Evolutionary conservation across 148 eudicot genomes (phyloP).

Genomic region (Chenopodium berlandieri): DNA sequence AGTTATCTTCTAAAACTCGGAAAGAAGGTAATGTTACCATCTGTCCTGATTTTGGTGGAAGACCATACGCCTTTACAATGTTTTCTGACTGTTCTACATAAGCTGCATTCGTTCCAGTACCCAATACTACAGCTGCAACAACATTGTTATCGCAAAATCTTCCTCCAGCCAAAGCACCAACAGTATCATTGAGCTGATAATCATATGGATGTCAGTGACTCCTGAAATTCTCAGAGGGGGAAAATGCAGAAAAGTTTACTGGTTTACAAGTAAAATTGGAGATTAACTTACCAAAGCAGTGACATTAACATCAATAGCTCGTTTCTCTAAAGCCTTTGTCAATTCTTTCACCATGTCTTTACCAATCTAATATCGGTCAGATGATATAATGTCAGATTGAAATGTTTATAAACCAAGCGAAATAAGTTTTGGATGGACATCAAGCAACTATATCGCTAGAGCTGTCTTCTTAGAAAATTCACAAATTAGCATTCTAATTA

Average conservation of each 20-base stretch:
- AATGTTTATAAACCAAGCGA: background rate
- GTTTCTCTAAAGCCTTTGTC: slow-evolving; percentile 32
- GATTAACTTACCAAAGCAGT: slow-evolving; percentile 44
- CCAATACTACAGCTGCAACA: slow-evolving; percentile 71
- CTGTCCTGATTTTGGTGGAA: slow-evolving; percentile 42
- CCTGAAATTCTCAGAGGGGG: too few relatives aligned
- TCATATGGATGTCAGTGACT: slow-evolving; percentile 18
- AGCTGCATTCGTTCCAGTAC: slow-evolving; percentile 69
- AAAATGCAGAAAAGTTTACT: background rate
- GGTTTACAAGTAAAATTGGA: background rate
- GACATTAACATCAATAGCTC: slow-evolving; percentile 31
- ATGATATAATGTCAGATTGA: background rate
- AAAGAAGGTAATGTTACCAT: slow-evolving; percentile 36
- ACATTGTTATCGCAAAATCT: slow-evolving; percentile 58
- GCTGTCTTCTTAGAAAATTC: too few relatives aligned
- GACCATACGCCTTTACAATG: slow-evolving; percentile 38
- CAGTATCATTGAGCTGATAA: slow-evolving; percentile 65
- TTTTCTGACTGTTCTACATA: slow-evolving; percentile 51
- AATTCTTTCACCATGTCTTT: slow-evolving; percentile 42
- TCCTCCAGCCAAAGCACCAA: slow-evolving; percentile 77
- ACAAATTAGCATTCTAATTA: background rate
- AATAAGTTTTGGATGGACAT: background rate
- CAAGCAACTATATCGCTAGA: background rate
- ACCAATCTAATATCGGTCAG: slow-evolving; percentile 28
- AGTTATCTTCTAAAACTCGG: background rate